These are phyloP conservation scores for Cutaneotrichosporon daszewskae DNA, from an alignment of 1,284 basidiomycete genomes.

Conservation along the genomic window DNA sequence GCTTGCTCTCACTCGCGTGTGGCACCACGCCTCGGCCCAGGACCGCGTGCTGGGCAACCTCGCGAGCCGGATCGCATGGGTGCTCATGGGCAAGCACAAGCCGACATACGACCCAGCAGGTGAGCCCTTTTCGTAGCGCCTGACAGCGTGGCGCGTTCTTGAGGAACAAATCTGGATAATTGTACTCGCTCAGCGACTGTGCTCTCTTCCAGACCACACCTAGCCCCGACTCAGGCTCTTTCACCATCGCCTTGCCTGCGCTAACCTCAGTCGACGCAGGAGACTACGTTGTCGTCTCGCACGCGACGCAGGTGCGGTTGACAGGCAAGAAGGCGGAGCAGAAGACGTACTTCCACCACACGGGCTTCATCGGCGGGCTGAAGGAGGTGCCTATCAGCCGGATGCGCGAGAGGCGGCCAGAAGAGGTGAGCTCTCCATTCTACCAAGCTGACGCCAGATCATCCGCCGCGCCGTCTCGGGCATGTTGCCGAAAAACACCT, in stretches of 20 bases:
- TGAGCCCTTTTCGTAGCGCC: too few relatives aligned
- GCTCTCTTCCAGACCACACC: too few relatives aligned
- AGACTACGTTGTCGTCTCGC: slow-evolving; percentile 95
- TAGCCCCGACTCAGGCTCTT: too few relatives aligned
- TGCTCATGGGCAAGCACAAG: slow-evolving; percentile 99
- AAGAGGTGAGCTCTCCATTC: slow-evolving; percentile 63
- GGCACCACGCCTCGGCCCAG: slow-evolving; percentile 91
- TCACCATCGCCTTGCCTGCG: too few relatives aligned
- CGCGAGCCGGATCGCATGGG: slow-evolving; percentile 85
- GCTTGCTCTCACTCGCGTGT: slow-evolving; percentile 84
- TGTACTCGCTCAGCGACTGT: too few relatives aligned
- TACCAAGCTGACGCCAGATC: slow-evolving; percentile 59
- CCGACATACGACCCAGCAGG: slow-evolving; percentile 90
- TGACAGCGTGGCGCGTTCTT: too few relatives aligned
- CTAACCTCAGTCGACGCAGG: slow-evolving; percentile 72
- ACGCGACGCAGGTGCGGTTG: slow-evolving; percentile 76
- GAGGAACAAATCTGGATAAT: too few relatives aligned
- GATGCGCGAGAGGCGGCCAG: slow-evolving; percentile 79
- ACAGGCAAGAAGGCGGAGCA: slow-evolving; percentile 87
- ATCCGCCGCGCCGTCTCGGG: slow-evolving; percentile 91
- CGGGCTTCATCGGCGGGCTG: slow-evolving; percentile 89
- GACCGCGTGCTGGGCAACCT: slow-evolving; percentile 87
- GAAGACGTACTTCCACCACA: slow-evolving; percentile 80
- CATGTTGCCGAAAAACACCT: slow-evolving; percentile 94
- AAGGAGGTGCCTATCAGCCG: slow-evolving; percentile 79